Evolutionary conservation across 2,329 filamentous ascomycete species (phyloP), one percentile per base, ranked within the genome.

Genomic region (Lasiodiplodia citricola): DNA sequence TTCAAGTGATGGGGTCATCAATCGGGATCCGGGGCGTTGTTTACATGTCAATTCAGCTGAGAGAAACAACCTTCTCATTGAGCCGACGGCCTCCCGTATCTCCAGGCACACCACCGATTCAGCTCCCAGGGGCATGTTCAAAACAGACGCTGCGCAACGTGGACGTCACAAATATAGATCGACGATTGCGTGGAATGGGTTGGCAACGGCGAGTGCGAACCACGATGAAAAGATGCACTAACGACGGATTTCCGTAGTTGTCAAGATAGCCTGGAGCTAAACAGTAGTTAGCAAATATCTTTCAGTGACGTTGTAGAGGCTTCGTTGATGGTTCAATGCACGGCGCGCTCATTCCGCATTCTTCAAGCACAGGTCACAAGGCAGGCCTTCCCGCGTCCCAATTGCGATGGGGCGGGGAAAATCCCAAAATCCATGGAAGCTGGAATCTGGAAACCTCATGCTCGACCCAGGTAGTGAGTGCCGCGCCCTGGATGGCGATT

Each of bases 301-400:
- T 18, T 21, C 11, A 2, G 38, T 64, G 60, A 52, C 60, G 44
- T 52, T 28, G 44, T 8, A 5, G 38, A 16, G 1, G 23, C n/a
- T 35, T n/a, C 51, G 37, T 64, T 47, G 60, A n/a, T 47, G 47
- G 38, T 64, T 31, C 21, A 52, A 51, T 5, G 28, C 25, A 23
- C 18, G 23, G n/a, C 25, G 60, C 31, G 44, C 60, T 52, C 51
- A 50, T 64, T 54, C 51, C 60, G 60, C 60, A 38, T 38, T 18
- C 18, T 37, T 25, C 4, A 13, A 38, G 25, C 58, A 51, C 41
- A 47, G 37, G 41, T 51, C 58, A 18, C 58, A n/a, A 52, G 31
- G 31, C 47, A n/a, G n/a, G 16, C 56, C 16, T 31, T n/a, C n/a
- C 60, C 14, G 13, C n/a, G 18, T 18, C 23, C 47, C 31, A 31